Percentiles rank a stretch among this genome's conserved stretches.
Conservation (phyloP, 805 yeast genomes). For the Barnettozyma vustinii region DNA sequence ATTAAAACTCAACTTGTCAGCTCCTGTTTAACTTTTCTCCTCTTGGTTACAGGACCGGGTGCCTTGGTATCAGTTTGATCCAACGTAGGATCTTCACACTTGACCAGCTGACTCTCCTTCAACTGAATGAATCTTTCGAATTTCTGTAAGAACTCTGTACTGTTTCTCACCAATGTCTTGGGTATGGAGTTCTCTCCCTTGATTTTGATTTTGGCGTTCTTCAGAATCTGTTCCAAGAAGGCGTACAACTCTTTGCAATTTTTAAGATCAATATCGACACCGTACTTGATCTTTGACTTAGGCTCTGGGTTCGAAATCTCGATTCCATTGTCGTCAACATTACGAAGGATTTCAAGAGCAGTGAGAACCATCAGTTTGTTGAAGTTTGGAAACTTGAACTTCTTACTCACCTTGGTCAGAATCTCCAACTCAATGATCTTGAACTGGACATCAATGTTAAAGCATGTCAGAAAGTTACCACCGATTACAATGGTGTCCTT, state of each 20-base stretch:
- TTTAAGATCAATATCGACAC: slow-evolving; percentile 7
- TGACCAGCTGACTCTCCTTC: background rate
- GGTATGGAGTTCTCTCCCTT: background rate
- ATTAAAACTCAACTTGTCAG: background rate
- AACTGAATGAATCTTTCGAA: slow-evolving; percentile 1
- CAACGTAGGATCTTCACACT: background rate
- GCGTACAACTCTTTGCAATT: slow-evolving; percentile 6
- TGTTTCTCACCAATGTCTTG: slow-evolving; percentile 1
- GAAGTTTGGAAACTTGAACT: slow-evolving; percentile 76
- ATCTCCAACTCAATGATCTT: slow-evolving; percentile 57
- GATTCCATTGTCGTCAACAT: slow-evolving; percentile 2
- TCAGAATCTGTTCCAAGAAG: slow-evolving; percentile 1
- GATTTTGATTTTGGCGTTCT: background rate
- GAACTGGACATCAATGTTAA: slow-evolving; percentile 54
- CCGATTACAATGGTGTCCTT: slow-evolving; percentile 78
- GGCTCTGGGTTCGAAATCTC: background rate
- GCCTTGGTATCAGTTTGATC: background rate
- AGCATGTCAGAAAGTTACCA: slow-evolving; percentile 74
- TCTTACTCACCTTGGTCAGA: slow-evolving; percentile 64
- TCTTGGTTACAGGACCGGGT: background rate
- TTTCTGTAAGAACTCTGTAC: background rate
- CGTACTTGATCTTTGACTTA: background rate
- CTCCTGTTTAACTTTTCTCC: background rate
- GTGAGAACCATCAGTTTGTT: slow-evolving; percentile 65
- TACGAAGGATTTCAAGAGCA: slow-evolving; percentile 26